Base-by-base conservation (phyloP, 106 monocot species). In the Acanthochlamys bracteata region DNA sequence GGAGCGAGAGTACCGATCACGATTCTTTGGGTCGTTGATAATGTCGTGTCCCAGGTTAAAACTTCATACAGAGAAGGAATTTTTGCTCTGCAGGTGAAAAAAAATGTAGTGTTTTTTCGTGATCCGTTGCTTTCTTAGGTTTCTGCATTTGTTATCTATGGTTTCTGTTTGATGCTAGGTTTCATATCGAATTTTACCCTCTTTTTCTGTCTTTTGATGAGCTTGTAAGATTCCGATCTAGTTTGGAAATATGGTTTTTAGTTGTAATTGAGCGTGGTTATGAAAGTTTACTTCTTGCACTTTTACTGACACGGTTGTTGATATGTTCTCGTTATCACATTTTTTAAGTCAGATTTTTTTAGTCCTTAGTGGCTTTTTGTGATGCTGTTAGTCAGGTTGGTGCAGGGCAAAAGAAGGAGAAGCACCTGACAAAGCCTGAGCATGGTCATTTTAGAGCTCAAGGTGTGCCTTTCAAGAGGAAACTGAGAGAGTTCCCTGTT, bases 331-430 rank as follows among this genome's bases (percentile, higher is more conserved):
- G 6, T 33, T 3, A 33, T 33, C 33, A 33, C 33, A 33, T 1
- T 33, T 33, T 33, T 33, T 1, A 33, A 17, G 39, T 41, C 12
- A 20, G 61, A 17, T 16, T 17, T 61, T 17, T 61, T 0, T 11
- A n/a, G 26, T 64, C 39, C 22, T 63, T 46, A 71, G 24, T 24
- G 20, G 39, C 66, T 55, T 69, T 69, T 64, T 65, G 53, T 51
- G 60, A 12, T 65, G 59, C 23, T 75, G 72, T 26, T 76, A 68
- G 67, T 72, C 66, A 96, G 96, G 69, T 96, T 63, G 96, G 96
- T 24, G 76, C 80, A 4, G 96, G 96, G 11, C 96, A 96, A 55
- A 96, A 91, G 83, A 96, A 96, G 73, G 90, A 80, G 67, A 96
- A 96, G 47, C 96, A 96, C 78, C 66, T 96, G 55, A 83, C 76